phyloP scores from a whole-genome alignment of 73 alveolate genomes.

The Tetrahymena malaccensis region DNA sequence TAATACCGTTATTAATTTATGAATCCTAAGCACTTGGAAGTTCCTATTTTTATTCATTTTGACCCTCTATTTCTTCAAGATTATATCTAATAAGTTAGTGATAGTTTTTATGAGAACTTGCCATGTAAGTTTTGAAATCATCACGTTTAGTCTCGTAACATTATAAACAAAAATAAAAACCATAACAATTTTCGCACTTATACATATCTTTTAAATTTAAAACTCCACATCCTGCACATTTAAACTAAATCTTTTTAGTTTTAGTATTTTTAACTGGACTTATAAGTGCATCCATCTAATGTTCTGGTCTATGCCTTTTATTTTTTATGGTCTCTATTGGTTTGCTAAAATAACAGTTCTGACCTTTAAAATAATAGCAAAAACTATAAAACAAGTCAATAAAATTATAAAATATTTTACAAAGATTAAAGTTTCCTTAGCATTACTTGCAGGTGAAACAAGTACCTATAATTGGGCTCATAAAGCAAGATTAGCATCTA shows the following conservation, averaged over 20 bases:
- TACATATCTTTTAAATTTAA: constrained; percentile 12
- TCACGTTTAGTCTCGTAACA: constrained; percentile 18
- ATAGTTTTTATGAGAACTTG: constrained; percentile 35
- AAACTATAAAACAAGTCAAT: background rate
- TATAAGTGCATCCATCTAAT: constrained; percentile 20
- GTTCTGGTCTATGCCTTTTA: constrained; percentile 32
- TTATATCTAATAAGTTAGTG: constrained; percentile 18
- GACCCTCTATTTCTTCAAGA: background rate
- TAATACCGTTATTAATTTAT: background rate
- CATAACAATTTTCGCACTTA: constrained; percentile 42
- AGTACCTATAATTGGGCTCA: constrained; percentile 80
- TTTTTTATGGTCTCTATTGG: constrained; percentile 3
- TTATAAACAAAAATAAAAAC: constrained; percentile 23
- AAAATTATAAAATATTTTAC: background rate
- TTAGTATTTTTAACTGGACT: background rate
- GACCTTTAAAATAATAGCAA: constrained; percentile 13
- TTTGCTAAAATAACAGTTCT: constrained; percentile 63
- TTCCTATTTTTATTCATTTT: background rate
- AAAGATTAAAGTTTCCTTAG: constrained; percentile 41
- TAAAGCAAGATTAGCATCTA: constrained; percentile 66
- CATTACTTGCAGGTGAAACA: constrained; percentile 74
- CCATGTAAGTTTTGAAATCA: constrained; percentile 41
- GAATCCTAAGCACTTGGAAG: background rate
- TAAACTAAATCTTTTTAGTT: constrained; percentile 1
- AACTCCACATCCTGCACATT: constrained; percentile 43